Evolutionary conservation across 495 filamentous ascomycete genomes (phyloP).

Genomic region (Xylaria curta): DNA sequence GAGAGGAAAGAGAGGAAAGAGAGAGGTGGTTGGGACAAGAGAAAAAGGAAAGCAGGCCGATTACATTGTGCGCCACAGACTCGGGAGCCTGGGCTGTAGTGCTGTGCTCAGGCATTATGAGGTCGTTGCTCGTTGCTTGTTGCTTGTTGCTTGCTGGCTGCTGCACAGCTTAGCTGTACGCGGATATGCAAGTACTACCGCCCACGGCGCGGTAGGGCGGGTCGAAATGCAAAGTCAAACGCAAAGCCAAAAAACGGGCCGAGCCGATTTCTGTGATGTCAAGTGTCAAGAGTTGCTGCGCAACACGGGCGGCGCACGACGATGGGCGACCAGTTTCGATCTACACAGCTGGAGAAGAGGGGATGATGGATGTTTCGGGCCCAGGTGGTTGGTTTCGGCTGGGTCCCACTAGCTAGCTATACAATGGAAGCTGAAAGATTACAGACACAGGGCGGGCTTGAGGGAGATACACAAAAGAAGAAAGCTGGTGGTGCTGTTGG

Average conservation of each 20-base stretch:
- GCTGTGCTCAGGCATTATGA: slow-evolving; percentile 40
- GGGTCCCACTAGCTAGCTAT: not conserved
- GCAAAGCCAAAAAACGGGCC: slow-evolving; percentile 40
- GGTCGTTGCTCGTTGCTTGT: slow-evolving; percentile 19
- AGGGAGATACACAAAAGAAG: not conserved
- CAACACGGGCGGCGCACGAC: slow-evolving; percentile 31
- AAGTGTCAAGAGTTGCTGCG: not conserved
- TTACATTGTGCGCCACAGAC: slow-evolving; percentile 41
- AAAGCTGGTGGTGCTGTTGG: not conserved
- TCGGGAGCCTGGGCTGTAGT: slow-evolving; percentile 38
- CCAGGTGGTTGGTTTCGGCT: not conserved
- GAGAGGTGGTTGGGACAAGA: slow-evolving; percentile 9
- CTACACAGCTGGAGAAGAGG: not conserved
- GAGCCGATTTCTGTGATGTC: slow-evolving; percentile 25
- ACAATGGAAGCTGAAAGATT: not conserved
- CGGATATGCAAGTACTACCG: slow-evolving; percentile 31
- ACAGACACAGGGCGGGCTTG: not conserved
- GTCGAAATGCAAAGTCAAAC: slow-evolving; percentile 29
- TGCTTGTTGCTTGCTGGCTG: slow-evolving; percentile 18
- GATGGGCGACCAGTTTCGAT: slow-evolving; percentile 4
- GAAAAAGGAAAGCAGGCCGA: slow-evolving; percentile 19
- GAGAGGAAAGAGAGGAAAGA: slow-evolving; percentile 11
- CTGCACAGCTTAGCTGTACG: slow-evolving; percentile 24
- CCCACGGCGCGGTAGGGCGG: slow-evolving; percentile 35
- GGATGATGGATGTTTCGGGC: not conserved